Evolutionary conservation across 768 basidiomycete species (phyloP), one percentile per base, ranked within the genome.

Genomic region (Auriscalpium vulgare): DNA sequence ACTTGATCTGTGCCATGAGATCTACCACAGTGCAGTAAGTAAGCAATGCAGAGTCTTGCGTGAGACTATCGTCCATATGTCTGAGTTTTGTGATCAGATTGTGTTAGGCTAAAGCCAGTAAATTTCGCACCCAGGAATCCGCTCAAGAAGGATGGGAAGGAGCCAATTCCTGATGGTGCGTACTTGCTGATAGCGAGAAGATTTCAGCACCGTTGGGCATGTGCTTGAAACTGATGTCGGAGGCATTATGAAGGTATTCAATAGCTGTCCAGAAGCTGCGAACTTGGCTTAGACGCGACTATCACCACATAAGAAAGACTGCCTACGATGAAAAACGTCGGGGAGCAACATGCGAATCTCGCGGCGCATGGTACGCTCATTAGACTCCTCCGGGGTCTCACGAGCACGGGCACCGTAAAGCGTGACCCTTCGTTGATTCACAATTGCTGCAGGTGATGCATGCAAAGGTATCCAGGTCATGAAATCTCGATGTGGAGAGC

Each of bases 181-280:
- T 38, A 88, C 80, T 70, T 91, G 88, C 60, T 91, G 87, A 59
- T 82, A 91, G 19, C 86, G 80, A 21, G 87, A 75, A 3, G 87
- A 83, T 4, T 68, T 68, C 35, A 82, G 63, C 45, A 85, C 64
- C 4, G 69, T 72, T 9, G 62, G 67, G 65, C 84, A 87, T 29
- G 68, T 71, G 14, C 65, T 60, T 11, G 74, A 66, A 54, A 63
- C 29, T 29, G 29, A 29, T 29, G 29, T 29, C 29, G 29, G 5
- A 29, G 29, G 29, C 29, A 4, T 2, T 0, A 29, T 29, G 29
- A 29, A 29, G 29, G 29, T 29, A 29, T 29, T 7, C 4, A 29
- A 29, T 4, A 29, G 29, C 29, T 29, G 29, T 4, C 29, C 29
- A 29, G 29, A 29, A 29, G 4, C 29, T 29, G 29, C 29, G 29